These are phyloP conservation scores for Fusarium miscanthi DNA, from an alignment of 2,329 filamentous ascomycete species.

Conservation along the genomic window DNA sequence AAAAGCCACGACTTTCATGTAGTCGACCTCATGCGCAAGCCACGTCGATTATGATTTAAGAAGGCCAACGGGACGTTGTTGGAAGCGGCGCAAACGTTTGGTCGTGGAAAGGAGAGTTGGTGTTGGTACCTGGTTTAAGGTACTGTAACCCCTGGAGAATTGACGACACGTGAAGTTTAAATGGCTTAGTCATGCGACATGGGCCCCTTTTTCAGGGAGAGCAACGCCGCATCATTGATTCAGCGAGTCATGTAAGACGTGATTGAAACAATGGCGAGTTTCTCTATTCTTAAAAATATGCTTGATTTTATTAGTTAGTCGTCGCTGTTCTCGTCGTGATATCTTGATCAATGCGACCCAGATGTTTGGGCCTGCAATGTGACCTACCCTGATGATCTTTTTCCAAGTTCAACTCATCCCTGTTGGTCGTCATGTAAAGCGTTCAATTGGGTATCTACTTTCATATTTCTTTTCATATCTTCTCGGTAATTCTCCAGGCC, in stretches of 20 bases:
- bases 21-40: conserved; percentile 53
- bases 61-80: conserved; percentile 16
- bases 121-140: conserved; percentile 3
- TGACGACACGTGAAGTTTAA: conserved; percentile 32
- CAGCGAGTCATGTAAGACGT: not conserved
- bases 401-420: not conserved
- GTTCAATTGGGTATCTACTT: conserved; percentile 22
- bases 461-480: not conserved
- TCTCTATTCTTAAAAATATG: not conserved
- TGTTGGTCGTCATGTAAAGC: not conserved
- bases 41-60: conserved; percentile 8
- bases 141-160: conserved; percentile 8
- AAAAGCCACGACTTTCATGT: conserved; percentile 65
- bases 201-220: conserved; percentile 22
- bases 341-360: not conserved
- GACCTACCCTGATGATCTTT: conserved; percentile 11
- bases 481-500: not conserved
- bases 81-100: conserved; percentile 19
- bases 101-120: conserved; percentile 16
- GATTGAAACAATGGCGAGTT: not conserved
- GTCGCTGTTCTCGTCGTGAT: not conserved
- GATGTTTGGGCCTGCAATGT: not conserved
- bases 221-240: not conserved
- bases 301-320: not conserved
- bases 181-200: conserved; percentile 36